These are phyloP conservation scores for Fusarium sp. DNA, from an alignment of 2,329 filamentous ascomycete genomes.

Conservation along the genomic window DNA sequence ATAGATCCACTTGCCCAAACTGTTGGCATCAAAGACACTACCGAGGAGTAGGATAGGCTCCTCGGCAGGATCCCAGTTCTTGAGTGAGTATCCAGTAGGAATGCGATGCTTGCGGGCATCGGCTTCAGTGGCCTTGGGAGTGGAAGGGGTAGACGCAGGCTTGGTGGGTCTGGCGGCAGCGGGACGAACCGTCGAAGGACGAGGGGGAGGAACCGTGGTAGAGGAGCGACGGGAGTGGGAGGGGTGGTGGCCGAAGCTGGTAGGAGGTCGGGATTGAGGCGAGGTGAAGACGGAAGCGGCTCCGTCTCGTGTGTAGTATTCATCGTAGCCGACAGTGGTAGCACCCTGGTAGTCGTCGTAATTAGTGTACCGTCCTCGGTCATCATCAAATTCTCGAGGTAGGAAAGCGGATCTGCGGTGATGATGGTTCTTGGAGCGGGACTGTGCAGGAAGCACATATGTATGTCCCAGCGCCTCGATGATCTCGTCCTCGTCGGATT, in stretches of 20 bases:
- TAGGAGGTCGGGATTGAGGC: constrained; percentile 54
- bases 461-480: constrained; percentile 65
- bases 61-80: constrained; percentile 98
- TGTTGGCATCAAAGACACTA: constrained; percentile 97
- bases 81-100: constrained; percentile 89
- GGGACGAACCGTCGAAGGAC: constrained; percentile 64
- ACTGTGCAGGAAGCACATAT: constrained; percentile 64
- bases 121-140: constrained; percentile 65
- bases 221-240: constrained; percentile 62
- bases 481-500: constrained; percentile 73
- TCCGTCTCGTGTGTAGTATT: constrained; percentile 52
- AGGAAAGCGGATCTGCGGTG: constrained; percentile 50
- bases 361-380: constrained; percentile 69
- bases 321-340: constrained; percentile 48
- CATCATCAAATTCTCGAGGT: constrained; percentile 58
- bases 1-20: constrained; percentile 98
- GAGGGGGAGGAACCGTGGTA: constrained; percentile 62
- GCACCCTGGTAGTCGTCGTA: constrained; percentile 65
- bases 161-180: constrained; percentile 44
- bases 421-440: constrained; percentile 53
- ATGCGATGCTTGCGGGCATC: constrained; percentile 77
- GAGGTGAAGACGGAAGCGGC: constrained; percentile 53
- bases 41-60: constrained; percentile 93
- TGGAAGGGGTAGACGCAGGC: constrained; percentile 47
- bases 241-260: constrained; percentile 58